Evolutionary conservation across 139 green algal genomes (phyloP).

Genomic region (Asterochloris sp.): DNA sequence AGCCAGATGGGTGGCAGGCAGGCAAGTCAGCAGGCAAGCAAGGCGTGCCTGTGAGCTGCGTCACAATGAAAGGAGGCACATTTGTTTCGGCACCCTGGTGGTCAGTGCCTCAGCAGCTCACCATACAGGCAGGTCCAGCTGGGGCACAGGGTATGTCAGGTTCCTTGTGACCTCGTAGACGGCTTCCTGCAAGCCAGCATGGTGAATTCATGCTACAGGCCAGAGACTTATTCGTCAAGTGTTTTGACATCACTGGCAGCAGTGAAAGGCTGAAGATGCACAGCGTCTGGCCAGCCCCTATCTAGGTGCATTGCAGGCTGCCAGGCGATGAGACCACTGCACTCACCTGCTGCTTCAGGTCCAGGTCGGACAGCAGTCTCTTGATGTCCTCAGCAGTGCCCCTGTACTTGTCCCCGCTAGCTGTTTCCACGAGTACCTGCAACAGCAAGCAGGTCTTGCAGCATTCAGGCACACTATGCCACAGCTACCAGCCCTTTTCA

Average conservation of each 20-base stretch:
- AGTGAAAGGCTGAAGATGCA: background rate
- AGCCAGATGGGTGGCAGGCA: too few species aligned
- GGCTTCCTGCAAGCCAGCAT: slow-evolving; percentile 15
- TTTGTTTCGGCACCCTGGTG: background rate
- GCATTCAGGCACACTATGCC: background rate
- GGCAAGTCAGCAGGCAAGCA: too few species aligned
- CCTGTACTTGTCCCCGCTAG: slow-evolving; percentile 19
- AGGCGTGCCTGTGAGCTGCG: too few species aligned
- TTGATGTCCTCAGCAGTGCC: slow-evolving; percentile 11
- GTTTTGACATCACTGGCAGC: background rate
- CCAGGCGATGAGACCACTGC: background rate
- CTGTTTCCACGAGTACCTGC: slow-evolving; percentile 25
- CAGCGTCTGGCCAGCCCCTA: background rate
- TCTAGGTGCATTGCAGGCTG: background rate
- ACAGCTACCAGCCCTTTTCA: too few species aligned
- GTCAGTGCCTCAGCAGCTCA: background rate
- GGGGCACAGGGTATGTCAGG: slow-evolving; percentile 22
- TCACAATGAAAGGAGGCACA: background rate
- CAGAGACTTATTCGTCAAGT: background rate
- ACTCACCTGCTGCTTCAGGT: slow-evolving; percentile 28
- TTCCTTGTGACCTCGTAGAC: slow-evolving; percentile 11
- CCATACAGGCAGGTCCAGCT: slow-evolving; percentile 19
- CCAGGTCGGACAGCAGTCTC: slow-evolving; percentile 22
- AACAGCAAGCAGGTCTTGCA: background rate
- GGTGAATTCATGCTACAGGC: background rate